Evolutionary conservation across 345 rosid genomes (phyloP).

Genomic region (Bruguiera parviflora): DNA sequence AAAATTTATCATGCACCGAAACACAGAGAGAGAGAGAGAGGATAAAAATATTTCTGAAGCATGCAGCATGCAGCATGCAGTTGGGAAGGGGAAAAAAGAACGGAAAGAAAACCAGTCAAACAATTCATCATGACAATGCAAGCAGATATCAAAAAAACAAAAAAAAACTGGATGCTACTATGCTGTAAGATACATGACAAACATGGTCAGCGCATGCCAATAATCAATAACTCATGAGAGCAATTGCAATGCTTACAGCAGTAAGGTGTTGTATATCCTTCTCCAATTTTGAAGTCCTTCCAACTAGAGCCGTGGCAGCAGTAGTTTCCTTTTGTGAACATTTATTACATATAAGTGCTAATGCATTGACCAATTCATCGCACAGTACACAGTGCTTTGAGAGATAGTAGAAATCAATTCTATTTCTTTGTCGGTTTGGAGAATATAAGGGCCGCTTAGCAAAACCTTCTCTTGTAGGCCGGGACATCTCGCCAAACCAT

Average conservation of each 20-base stretch:
- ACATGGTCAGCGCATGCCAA: not conserved
- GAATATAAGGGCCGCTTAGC: constrained; percentile 48
- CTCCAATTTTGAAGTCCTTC: constrained; percentile 84
- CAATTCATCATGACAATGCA: too few relatives aligned
- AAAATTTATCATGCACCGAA: too few relatives aligned
- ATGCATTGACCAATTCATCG: constrained; percentile 74
- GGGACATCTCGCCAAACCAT: constrained; percentile 93
- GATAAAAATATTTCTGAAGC: too few relatives aligned
- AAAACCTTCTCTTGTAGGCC: constrained; percentile 58
- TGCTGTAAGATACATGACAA: not conserved
- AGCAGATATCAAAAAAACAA: too few relatives aligned
- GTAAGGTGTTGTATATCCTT: constrained; percentile 85
- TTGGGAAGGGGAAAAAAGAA: too few relatives aligned
- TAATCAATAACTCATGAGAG: not conserved
- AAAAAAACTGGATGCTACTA: not conserved
- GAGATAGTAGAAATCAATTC: constrained; percentile 85
- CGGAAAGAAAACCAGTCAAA: too few relatives aligned
- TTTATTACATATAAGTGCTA: constrained; percentile 57
- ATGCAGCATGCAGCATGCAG: too few relatives aligned
- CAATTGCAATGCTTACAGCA: constrained; percentile 46
- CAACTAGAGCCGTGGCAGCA: constrained; percentile 52
- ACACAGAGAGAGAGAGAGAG: too few relatives aligned
- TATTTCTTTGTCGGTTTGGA: constrained; percentile 47
- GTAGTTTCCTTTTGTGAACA: constrained; percentile 54
- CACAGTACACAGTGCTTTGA: constrained; percentile 86